A percentile compares a stretch with the other conserved stretches of the same genome.
phyloP scores from a whole-genome alignment of 768 basidiomycete genomes.

The Coprinopsis marcescibilis region DNA sequence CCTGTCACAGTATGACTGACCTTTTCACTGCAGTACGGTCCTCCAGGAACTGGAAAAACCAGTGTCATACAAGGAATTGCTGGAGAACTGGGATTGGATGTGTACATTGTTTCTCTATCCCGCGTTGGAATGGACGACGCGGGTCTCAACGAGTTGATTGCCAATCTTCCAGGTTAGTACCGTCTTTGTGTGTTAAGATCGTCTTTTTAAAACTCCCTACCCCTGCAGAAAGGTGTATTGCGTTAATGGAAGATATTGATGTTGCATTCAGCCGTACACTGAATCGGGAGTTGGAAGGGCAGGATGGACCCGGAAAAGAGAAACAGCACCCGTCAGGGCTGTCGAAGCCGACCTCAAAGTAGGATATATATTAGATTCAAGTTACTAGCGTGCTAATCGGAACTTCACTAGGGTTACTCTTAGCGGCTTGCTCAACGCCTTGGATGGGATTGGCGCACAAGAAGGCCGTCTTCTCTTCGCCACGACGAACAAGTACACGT shows the following conservation, averaged over 20 bases:
- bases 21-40: constrained; percentile 50
- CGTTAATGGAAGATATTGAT: constrained; percentile 82
- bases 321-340: too few species aligned
- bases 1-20: not conserved
- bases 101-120: constrained; percentile 69
- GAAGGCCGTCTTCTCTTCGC: constrained; percentile 57
- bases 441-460: constrained; percentile 56
- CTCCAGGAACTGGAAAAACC: constrained; percentile 75
- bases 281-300: constrained; percentile 30
- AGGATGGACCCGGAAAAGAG: too few species aligned
- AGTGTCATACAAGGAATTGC: constrained; percentile 72
- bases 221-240: constrained; percentile 50
- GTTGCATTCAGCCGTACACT: constrained; percentile 54
- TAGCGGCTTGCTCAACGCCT: constrained; percentile 48
- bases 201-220: not conserved
- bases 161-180: constrained; percentile 46
- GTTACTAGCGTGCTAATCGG: too few species aligned
- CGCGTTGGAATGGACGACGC: constrained; percentile 60
- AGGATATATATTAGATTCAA: too few species aligned
- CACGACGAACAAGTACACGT: constrained; percentile 67
- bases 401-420: constrained; percentile 41
- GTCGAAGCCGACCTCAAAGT: too few species aligned
- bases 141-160: constrained; percentile 50
- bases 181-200: not conserved
- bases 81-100: constrained; percentile 68